Base-by-base conservation (phyloP, 164 flowering plant species). In the Umbilicus rupestris region DNA sequence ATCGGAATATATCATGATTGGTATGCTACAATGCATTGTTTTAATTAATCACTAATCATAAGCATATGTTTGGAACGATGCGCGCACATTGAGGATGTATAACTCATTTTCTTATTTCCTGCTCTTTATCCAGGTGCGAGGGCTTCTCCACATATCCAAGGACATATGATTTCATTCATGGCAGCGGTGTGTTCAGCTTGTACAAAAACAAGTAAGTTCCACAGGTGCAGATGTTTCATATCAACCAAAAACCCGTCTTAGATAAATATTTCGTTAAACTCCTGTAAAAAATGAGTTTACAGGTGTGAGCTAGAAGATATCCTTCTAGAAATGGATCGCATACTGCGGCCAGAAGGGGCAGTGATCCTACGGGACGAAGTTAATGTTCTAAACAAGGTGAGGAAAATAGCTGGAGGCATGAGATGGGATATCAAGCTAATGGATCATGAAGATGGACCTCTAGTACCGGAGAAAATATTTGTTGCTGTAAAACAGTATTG, bases 1-100 rank as follows among this genome's bases (percentile, higher is more conserved):
- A 81, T 90, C 46, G 97, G 92, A 65, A 90, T 87, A 20, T 90
- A 88, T 80, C 97, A 90, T 76, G 95, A 90, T 81, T 90, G 97
- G 97, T 90, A 81, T 29, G 71, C 70, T 62, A 50, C 30, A 19
- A 50, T 41, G n/a, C 33, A 24, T 62, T 45, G 22, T 52, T 66
- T 59, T 3, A 49, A 19, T 49, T 50, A 14, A 26, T 55, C 2
- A 6, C 20, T 20, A 16, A 47, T n/a, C 1, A 3, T 2, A 22
- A 0, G 37, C 4, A 3, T 20, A 2, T 50, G 28, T 26, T 20
- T 50, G 20, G 9, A 50, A 50, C 22, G 8, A 50, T 8, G 7
- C 29, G 7, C 12, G 14, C 22, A 9, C 10, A 22, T 4, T 47
- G 22, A 2, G 10, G 1, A n/a, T 6, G 24, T n/a, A 47, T 20